Conservation (phyloP, 169 alveolate genomes). For the Plasmodium relictum region DNA sequence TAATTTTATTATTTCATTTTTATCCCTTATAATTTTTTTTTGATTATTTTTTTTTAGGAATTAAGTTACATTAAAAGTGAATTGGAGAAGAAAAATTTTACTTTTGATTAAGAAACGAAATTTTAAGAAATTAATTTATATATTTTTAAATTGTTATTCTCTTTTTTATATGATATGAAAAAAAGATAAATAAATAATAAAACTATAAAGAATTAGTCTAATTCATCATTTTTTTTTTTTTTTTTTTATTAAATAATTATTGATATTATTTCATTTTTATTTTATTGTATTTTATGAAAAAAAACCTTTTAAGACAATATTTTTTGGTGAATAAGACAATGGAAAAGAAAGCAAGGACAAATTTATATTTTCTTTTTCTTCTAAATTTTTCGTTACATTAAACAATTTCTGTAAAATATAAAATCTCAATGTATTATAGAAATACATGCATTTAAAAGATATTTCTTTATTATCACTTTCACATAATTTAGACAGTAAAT, state of each 20-base stretch:
- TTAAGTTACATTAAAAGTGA: slow-evolving; percentile 38
- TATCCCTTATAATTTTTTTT: neutral
- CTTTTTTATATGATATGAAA: slow-evolving; percentile 1
- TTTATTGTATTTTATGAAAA: slow-evolving; percentile 12
- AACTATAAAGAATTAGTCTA: neutral
- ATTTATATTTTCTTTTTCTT: neutral
- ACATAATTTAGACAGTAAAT: slow-evolving; percentile 68
- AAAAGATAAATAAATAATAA: neutral
- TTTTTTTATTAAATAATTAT: neutral
- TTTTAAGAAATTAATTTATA: neutral
- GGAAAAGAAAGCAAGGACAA: slow-evolving; percentile 71
- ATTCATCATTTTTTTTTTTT: neutral
- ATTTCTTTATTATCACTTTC: slow-evolving; percentile 58
- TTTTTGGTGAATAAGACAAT: slow-evolving; percentile 65
- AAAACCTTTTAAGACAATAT: slow-evolving; percentile 51
- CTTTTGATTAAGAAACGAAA: slow-evolving; percentile 20
- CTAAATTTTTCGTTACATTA: neutral
- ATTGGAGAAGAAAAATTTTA: slow-evolving; percentile 51
- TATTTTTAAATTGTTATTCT: neutral
- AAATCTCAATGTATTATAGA: slow-evolving; percentile 59
- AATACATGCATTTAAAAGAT: slow-evolving; percentile 69
- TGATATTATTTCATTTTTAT: neutral
- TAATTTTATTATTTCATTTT: no score
- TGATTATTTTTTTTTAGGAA: slow-evolving; percentile 31
- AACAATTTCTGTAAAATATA: slow-evolving; percentile 52